These are phyloP conservation scores for Taphrina deformans DNA, from an alignment of 1,139 yeast genomes.

Conservation along the genomic window DNA sequence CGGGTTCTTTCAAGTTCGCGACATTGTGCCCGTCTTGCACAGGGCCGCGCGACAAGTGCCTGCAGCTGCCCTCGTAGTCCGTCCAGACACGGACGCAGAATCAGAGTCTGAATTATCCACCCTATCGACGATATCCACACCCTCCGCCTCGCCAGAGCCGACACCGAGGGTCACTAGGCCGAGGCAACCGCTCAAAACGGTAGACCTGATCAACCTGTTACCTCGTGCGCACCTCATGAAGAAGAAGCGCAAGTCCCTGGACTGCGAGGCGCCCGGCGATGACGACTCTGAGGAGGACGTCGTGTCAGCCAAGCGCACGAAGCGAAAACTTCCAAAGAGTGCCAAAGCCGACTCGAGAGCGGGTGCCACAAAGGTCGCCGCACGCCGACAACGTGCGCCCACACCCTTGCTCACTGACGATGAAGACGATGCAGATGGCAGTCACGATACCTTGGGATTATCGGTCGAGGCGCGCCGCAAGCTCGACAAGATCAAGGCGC, in stretches of 20 bases:
- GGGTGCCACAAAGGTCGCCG: background rate
- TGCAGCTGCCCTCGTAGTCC: background rate
- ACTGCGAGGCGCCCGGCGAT: background rate
- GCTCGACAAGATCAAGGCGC: background rate
- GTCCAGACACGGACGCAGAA: conserved; percentile 10
- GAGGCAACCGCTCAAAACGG: background rate
- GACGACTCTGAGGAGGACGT: background rate
- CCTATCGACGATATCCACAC: background rate
- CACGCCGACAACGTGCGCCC: background rate
- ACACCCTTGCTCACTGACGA: background rate
- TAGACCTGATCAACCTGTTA: background rate
- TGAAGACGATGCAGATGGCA: background rate
- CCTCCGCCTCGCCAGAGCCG: background rate
- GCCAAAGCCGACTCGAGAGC: background rate
- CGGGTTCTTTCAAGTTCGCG: conserved; percentile 2
- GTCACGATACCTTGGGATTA: background rate
- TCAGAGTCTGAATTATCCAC: background rate
- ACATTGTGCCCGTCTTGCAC: background rate
- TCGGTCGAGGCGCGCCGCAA: background rate
- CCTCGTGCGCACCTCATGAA: background rate
- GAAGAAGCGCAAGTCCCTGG: background rate
- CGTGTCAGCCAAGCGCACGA: background rate
- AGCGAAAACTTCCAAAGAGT: background rate
- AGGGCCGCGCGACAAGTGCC: background rate
- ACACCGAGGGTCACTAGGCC: background rate